These are phyloP conservation scores for Colletotrichum camelliae DNA, from an alignment of 2,329 filamentous ascomycete genomes.

Conservation along the genomic window DNA sequence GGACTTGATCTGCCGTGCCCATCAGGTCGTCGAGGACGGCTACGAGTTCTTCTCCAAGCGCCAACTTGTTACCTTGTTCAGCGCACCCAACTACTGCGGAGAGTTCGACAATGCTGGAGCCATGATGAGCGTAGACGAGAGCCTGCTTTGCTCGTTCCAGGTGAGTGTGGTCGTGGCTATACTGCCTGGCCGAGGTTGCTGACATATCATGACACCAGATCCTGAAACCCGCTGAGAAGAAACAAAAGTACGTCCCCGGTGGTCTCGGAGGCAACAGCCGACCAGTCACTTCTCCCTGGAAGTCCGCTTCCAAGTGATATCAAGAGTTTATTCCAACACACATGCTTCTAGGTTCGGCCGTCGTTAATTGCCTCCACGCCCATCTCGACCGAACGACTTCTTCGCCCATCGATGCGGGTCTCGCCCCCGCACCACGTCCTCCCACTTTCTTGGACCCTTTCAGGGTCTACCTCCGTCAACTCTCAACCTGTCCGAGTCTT, in stretches of 20 bases:
- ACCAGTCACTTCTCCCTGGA: conserved; percentile 71
- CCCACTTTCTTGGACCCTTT: conserved; percentile 7
- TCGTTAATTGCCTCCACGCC: conserved; percentile 67
- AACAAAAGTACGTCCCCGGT: conserved; percentile 98
- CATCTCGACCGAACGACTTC: conserved; percentile 8
- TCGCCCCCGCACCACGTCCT: conserved; percentile 1
- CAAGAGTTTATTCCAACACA: conserved; percentile 75
- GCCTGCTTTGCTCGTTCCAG: conserved; percentile 98
- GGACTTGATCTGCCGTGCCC: conserved; percentile 98
- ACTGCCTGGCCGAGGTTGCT: background rate
- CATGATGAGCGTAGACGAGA: conserved; percentile 99
- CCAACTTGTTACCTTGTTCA: conserved; percentile 96
- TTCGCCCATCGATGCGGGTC: background rate
- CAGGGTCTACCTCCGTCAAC: conserved; percentile 2
- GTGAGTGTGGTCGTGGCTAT: conserved; percentile 48
- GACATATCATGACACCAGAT: conserved; percentile 64
- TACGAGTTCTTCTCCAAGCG: conserved; percentile 99
- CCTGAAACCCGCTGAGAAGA: conserved; percentile 99
- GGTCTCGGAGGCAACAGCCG: conserved; percentile 73
- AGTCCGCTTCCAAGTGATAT: conserved; percentile 67
- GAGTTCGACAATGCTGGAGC: conserved; percentile 99
- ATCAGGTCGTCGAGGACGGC: conserved; percentile 98
- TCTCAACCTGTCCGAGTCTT: conserved; percentile 21
- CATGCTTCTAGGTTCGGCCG: conserved; percentile 93
- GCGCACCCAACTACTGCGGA: conserved; percentile 97